Evolutionary conservation across 768 basidiomycete genomes (phyloP), one percentile per base, ranked within the genome.

Genomic region (Lactarius sp.): DNA sequence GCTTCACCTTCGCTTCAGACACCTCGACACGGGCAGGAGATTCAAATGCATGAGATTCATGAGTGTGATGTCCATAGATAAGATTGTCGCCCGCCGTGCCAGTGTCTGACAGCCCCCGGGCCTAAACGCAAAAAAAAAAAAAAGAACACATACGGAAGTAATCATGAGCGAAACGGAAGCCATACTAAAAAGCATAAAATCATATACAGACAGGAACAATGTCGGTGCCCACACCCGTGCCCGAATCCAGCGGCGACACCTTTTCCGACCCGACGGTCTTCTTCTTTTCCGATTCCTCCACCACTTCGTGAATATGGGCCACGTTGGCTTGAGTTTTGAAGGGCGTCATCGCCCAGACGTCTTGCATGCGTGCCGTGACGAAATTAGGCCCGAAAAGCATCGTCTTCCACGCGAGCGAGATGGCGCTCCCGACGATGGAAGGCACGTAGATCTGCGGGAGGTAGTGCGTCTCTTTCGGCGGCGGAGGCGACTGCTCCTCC

Each of bases 151-250:
- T 31, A 50, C 46, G 20, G 27, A 27, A 49, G 36, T 27, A 58
- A 44, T 56, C 67, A 61, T 67, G 66, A 67, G 61, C 58, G 61
- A 67, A 58, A 55, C 42, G 49, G 34, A 46, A 31, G 27, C 22
- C 53, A 54, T 61, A 68, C 68, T 66, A 67, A 52, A 63, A 61
- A 67, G 68, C 72, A 71, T 74, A 79, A 69, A 59, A 76, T 78
- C 77, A 80, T 76, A 76, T 78, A 81, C 79, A 76, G 76, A 80
- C 79, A 78, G 77, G 77, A 73, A 73, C 72, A 66, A 75, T 70
- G 41, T 75, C 73, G 73, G 73, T 66, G 67, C 56, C 56, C 64
- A 47, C 56, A 36, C 60, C 53, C 39, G 22, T 66, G 57, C 50
- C 69, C 22, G 66, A 44, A 44, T 52, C 65, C 49, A 49, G n/a